A percentile compares a stretch with the other conserved stretches of the same genome.
Evolutionary conservation across 2,329 filamentous ascomycete genomes (phyloP).

Genomic region (Westerdykella ornata): DNA sequence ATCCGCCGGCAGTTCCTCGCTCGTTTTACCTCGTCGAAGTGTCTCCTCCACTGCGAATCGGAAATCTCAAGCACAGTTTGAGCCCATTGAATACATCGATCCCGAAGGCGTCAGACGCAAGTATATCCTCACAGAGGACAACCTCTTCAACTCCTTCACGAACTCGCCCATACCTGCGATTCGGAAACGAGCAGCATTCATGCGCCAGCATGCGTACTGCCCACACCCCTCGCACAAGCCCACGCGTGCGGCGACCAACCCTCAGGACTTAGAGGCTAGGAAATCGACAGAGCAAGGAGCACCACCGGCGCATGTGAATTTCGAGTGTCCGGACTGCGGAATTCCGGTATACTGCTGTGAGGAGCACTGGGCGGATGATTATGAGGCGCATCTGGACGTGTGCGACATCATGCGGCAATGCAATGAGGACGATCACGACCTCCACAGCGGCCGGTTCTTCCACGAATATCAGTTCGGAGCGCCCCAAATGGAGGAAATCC

Average conservation of each 20-base stretch:
- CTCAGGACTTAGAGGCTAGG: conserved; percentile 56
- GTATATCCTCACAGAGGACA: conserved; percentile 58
- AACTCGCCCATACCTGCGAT: conserved; percentile 85
- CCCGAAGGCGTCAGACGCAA: conserved; percentile 30
- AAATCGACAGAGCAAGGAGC: conserved; percentile 51
- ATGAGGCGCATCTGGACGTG: conserved; percentile 83
- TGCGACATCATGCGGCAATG: conserved; percentile 88
- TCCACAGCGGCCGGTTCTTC: conserved; percentile 84
- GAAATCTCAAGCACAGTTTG: conserved; percentile 25
- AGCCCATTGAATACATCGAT: conserved; percentile 33
- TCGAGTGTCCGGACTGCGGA: conserved; percentile 94
- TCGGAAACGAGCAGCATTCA: conserved; percentile 78
- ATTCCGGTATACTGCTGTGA: conserved; percentile 90
- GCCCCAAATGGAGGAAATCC: conserved; percentile 81
- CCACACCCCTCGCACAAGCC: conserved; percentile 81
- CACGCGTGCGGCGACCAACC: conserved; percentile 60
- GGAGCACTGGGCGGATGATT: conserved; percentile 93
- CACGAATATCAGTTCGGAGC: conserved; percentile 89
- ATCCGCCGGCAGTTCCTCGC: conserved; percentile 18
- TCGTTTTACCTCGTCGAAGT: conserved; percentile 20
- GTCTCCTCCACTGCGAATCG: conserved; percentile 29
- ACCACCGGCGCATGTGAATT: conserved; percentile 75
- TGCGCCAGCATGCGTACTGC: conserved; percentile 88
- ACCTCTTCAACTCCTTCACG: conserved; percentile 90
- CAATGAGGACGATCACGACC: conserved; percentile 96